Percentiles rank a stretch among this genome's conserved stretches.
Evolutionary conservation across 2,329 filamentous ascomycete species (phyloP).

Genomic region (Ophiostoma angusticollis): DNA sequence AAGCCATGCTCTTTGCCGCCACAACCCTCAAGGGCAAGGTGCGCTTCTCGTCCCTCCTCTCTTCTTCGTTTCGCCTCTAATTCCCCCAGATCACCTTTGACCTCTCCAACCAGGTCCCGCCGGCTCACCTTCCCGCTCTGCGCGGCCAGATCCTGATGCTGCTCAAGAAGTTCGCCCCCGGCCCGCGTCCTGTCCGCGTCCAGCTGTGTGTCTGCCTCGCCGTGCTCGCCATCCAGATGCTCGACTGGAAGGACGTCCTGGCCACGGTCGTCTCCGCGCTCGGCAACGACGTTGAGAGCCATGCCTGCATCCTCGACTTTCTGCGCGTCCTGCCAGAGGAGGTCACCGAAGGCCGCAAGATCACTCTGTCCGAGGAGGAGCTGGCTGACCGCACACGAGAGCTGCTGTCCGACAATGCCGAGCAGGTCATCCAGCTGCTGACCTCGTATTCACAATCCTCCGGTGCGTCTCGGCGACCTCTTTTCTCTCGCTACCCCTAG

Average conservation of each 20-base stretch:
- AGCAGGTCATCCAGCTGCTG: conserved; percentile 74
- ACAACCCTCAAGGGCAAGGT: conserved; percentile 98
- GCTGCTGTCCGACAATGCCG: conserved; percentile 79
- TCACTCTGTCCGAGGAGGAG: conserved; percentile 97
- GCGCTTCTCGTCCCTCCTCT: conserved; percentile 16
- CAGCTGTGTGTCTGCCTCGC: conserved; percentile 92
- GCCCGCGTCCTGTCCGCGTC: conserved; percentile 73
- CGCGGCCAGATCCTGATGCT: conserved; percentile 75
- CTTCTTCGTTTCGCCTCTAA: neutral
- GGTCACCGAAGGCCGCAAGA: conserved; percentile 97
- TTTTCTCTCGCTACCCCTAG: neutral
- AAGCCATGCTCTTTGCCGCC: conserved; percentile 88
- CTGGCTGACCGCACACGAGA: conserved; percentile 74
- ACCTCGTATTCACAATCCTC: conserved; percentile 88
- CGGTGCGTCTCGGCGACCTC: conserved; percentile 45
- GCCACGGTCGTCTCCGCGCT: conserved; percentile 67
- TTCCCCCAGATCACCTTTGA: conserved; percentile 78
- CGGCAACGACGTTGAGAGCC: conserved; percentile 61
- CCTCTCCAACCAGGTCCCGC: conserved; percentile 68
- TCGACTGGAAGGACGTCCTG: conserved; percentile 86
- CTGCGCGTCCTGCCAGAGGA: conserved; percentile 94
- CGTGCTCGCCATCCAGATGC: conserved; percentile 92
- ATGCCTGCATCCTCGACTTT: conserved; percentile 88
- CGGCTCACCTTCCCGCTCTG: conserved; percentile 59
- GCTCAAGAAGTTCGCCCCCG: conserved; percentile 66